phyloP scores from a whole-genome alignment of 495 filamentous ascomycete genomes.

The Aspergillus hancockii region DNA sequence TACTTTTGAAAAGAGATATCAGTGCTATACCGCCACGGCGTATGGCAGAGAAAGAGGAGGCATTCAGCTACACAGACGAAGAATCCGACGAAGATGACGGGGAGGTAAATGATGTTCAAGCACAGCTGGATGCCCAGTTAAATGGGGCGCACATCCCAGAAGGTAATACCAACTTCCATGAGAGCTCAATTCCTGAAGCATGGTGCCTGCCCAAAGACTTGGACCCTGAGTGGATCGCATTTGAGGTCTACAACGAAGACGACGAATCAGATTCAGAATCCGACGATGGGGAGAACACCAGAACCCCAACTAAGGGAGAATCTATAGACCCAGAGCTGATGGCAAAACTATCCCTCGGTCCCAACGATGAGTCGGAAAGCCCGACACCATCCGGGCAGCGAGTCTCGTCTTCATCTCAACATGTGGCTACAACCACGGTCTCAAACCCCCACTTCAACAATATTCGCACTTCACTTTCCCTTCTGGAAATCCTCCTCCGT shows the following conservation, averaged over 20 bases:
- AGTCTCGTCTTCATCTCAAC: slow-evolving; percentile 23
- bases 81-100: slow-evolving; percentile 32
- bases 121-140: slow-evolving; percentile 70
- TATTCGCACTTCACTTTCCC: slow-evolving; percentile 83
- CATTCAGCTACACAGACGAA: slow-evolving; percentile 23
- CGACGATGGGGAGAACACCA: slow-evolving; percentile 41
- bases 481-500: slow-evolving; percentile 91
- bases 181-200: slow-evolving; percentile 42
- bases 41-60: slow-evolving; percentile 58
- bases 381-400: slow-evolving; percentile 26
- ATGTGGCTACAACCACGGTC: slow-evolving; percentile 35
- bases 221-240: slow-evolving; percentile 93
- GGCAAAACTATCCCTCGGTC: slow-evolving; percentile 40
- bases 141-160: slow-evolving; percentile 42
- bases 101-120: slow-evolving; percentile 53
- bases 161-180: slow-evolving; percentile 26
- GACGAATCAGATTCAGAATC: slow-evolving; percentile 61
- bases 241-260: slow-evolving; percentile 79
- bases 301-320: slow-evolving; percentile 19
- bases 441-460: slow-evolving; percentile 45
- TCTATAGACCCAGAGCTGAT: slow-evolving; percentile 43
- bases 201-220: slow-evolving; percentile 77
- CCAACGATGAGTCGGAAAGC: slow-evolving; percentile 23
- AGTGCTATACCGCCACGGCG: slow-evolving; percentile 71
- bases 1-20: slow-evolving; percentile 82